Conservation (phyloP, 129 eudicot genomes). For the Pulicaria dysenterica region DNA sequence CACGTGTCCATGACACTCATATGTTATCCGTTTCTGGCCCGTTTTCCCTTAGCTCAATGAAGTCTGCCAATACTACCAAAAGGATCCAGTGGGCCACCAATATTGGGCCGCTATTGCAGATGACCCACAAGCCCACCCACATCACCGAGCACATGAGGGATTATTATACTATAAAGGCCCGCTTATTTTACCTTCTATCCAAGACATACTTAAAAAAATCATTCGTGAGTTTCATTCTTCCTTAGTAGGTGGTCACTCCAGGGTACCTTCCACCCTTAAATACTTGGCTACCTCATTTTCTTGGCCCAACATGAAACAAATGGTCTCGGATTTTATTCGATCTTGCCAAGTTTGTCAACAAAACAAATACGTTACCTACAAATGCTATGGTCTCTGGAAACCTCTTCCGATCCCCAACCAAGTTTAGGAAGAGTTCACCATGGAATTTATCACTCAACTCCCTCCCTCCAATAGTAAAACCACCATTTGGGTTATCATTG, state of each 20-base stretch:
- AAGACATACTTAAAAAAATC: neutral
- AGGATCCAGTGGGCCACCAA: no score
- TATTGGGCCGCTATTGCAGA: no score
- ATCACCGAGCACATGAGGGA: no score
- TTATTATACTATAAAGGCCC: neutral
- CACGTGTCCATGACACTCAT: no score
- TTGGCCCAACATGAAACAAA: no score
- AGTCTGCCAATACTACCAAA: neutral
- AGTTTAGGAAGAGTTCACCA: slow-evolving; percentile 6
- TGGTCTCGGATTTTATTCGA: no score
- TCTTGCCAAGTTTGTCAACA: neutral
- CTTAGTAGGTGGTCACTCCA: slow-evolving; percentile 8
- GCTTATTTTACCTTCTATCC: no score
- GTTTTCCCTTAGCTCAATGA: no score
- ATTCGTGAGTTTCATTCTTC: neutral
- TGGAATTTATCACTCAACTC: neutral
- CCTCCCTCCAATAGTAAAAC: no score
- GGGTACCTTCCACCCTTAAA: neutral
- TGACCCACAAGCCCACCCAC: neutral
- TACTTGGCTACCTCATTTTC: neutral
- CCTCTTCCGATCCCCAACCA: neutral
- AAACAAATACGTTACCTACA: neutral
- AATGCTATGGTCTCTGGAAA: neutral
- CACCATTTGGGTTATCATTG: no score
- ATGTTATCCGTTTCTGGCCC: no score